phyloP scores from a whole-genome alignment of 352 stramenopile species.

The Aphanomyces invadans region DNA sequence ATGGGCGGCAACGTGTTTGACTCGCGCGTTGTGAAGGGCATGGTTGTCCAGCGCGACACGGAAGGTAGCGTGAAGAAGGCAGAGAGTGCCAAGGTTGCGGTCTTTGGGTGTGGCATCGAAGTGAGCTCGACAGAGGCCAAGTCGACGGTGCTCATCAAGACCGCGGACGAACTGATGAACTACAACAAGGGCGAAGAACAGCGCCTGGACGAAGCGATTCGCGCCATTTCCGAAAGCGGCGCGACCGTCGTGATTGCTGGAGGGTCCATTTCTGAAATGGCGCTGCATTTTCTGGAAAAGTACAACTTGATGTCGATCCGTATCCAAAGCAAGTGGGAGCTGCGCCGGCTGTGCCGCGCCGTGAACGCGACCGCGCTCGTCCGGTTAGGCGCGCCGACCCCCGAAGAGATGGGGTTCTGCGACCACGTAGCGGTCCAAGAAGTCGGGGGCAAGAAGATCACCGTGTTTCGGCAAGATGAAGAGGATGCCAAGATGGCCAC shows the following conservation, averaged over 20 bases:
- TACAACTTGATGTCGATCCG: conserved; percentile 97
- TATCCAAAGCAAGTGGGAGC: conserved; percentile 98
- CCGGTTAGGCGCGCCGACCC: conserved; percentile 92
- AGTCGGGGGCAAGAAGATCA: conserved; percentile 95
- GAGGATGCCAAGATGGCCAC: conserved; percentile 94
- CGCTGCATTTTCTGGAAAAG: conserved; percentile 98
- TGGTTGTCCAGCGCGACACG: conserved; percentile 92
- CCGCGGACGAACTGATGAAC: conserved; percentile 98
- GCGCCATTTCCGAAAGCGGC: conserved; percentile 93
- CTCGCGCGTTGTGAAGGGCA: conserved; percentile 95
- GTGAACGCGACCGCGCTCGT: conserved; percentile 96
- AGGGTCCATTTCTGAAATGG: conserved; percentile 98
- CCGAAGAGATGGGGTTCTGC: conserved; percentile 97
- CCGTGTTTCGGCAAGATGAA: conserved; percentile 91
- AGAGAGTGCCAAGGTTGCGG: conserved; percentile 90
- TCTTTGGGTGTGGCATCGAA: conserved; percentile 97
- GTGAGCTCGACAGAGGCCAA: conserved; percentile 96
- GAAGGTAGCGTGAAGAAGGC: conserved; percentile 91
- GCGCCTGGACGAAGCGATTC: conserved; percentile 97
- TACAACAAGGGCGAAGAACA: conserved; percentile 99
- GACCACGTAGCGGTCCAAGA: conserved; percentile 91
- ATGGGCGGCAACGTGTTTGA: conserved; percentile 93
- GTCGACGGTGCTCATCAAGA: conserved; percentile 99
- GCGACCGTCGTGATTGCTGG: conserved; percentile 94
- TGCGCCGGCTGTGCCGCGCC: conserved; percentile 95